phyloP scores from a whole-genome alignment of 495 filamentous ascomycete genomes.

The Lentithecium fluviatile region DNA sequence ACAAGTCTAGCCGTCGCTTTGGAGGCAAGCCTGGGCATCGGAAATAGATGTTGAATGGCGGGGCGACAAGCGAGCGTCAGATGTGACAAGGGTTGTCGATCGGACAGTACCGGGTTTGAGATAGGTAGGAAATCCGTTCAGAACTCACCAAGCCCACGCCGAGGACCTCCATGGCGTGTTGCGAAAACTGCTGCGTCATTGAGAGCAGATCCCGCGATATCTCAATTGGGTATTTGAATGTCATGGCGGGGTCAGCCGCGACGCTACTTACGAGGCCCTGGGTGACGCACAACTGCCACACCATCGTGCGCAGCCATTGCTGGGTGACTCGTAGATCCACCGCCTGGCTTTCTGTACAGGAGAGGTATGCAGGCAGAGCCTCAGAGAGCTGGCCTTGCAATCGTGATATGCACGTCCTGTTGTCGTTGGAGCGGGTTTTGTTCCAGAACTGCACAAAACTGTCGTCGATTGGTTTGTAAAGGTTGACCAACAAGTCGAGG shows the following conservation, averaged over 20 bases:
- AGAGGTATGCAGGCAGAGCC: constrained; percentile 61
- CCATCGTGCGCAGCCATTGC: constrained; percentile 79
- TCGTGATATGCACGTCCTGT: constrained; percentile 56
- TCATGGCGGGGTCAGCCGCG: constrained; percentile 57
- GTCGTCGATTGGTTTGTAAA: constrained; percentile 74
- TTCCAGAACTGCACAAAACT: constrained; percentile 70
- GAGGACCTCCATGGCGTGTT: constrained; percentile 69
- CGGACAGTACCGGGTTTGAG: too few species aligned
- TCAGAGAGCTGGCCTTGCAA: constrained; percentile 67
- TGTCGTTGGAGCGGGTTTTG: constrained; percentile 59
- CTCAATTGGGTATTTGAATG: constrained; percentile 68
- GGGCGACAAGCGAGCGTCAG: constrained; percentile 3
- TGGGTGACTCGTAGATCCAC: constrained; percentile 70
- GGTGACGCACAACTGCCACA: constrained; percentile 66
- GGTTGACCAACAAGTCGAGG: constrained; percentile 63
- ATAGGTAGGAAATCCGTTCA: neutral
- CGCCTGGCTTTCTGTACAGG: constrained; percentile 64
- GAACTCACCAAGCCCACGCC: constrained; percentile 65
- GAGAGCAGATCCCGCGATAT: constrained; percentile 66
- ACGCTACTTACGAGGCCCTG: constrained; percentile 55
- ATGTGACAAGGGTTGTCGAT: constrained; percentile 3
- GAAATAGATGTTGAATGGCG: constrained; percentile 15
- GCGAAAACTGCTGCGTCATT: constrained; percentile 63
- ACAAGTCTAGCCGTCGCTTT: neutral
- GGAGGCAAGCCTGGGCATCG: neutral